A percentile compares a stretch with the other conserved stretches of the same genome.
Evolutionary conservation across 495 filamentous ascomycete genomes (phyloP).

Genomic region (Penicillium diatomitis): DNA sequence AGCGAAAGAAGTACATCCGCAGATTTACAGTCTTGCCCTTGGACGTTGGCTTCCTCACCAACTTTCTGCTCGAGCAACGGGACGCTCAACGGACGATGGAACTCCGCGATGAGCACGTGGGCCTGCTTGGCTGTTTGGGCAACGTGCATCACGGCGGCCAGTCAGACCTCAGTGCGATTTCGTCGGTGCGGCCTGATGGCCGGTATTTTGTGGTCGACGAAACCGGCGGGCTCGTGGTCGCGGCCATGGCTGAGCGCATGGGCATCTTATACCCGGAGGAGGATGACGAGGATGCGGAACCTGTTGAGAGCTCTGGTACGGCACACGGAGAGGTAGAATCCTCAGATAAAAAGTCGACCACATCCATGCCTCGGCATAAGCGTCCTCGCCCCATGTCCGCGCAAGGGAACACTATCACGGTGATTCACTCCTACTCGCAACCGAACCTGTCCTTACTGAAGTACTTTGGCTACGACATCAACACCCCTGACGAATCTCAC

Average conservation of each 20-base stretch:
- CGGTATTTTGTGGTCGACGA: slow-evolving; percentile 89
- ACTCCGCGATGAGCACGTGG: slow-evolving; percentile 76
- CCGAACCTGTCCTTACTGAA: slow-evolving; percentile 79
- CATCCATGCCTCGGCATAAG: slow-evolving; percentile 17
- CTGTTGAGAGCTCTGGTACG: slow-evolving; percentile 2
- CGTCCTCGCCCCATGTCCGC: slow-evolving; percentile 39
- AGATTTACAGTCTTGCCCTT: slow-evolving; percentile 77
- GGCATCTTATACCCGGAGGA: slow-evolving; percentile 61
- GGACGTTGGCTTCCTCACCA: slow-evolving; percentile 62
- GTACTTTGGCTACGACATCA: slow-evolving; percentile 74
- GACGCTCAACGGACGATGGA: slow-evolving; percentile 79
- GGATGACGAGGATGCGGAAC: slow-evolving; percentile 18
- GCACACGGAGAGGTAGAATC: slow-evolving; percentile 6
- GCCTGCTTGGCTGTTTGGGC: slow-evolving; percentile 55
- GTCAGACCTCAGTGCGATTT: slow-evolving; percentile 17
- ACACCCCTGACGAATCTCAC: slow-evolving; percentile 57
- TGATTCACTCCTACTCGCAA: slow-evolving; percentile 81
- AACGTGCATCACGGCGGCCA: slow-evolving; percentile 49
- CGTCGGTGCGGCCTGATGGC: slow-evolving; percentile 42
- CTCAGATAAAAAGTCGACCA: slow-evolving; percentile 3
- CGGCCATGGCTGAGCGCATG: slow-evolving; percentile 86
- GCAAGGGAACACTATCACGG: slow-evolving; percentile 70
- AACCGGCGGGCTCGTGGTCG: slow-evolving; percentile 75
- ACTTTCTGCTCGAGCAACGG: slow-evolving; percentile 66
- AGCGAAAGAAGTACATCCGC: slow-evolving; percentile 85